phyloP scores from a whole-genome alignment of 805 yeast species.

The Deakozyma indianensis region DNA sequence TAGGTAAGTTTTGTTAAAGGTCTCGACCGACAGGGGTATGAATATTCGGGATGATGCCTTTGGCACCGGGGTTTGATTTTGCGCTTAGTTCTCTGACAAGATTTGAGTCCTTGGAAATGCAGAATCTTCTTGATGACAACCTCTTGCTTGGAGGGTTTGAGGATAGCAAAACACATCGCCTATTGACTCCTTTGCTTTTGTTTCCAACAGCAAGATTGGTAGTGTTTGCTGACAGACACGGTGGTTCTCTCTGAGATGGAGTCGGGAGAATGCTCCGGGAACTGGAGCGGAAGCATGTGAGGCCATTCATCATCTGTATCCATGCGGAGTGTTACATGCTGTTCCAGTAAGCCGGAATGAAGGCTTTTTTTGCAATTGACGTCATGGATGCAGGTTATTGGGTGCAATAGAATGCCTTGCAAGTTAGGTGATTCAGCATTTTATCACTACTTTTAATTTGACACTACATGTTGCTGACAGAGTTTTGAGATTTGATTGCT shows the following conservation, averaged over 20 bases:
- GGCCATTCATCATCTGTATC: too few species aligned
- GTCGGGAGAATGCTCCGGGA: not conserved
- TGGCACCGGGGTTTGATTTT: conserved; percentile 91
- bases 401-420: too few species aligned
- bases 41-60: conserved; percentile 75
- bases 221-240: conserved; percentile 78
- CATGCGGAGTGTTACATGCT: too few species aligned
- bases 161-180: conserved; percentile 84
- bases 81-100: conserved; percentile 76
- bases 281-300: too few species aligned
- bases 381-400: too few species aligned
- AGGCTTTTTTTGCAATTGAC: too few species aligned
- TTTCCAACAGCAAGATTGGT: conserved; percentile 70
- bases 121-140: conserved; percentile 92
- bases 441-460: too few species aligned
- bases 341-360: too few species aligned
- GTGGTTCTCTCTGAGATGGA: conserved; percentile 27
- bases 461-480: too few species aligned
- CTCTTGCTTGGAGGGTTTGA: conserved; percentile 69
- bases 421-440: too few species aligned
- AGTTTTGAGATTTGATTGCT: too few species aligned
- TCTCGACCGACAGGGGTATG: conserved; percentile 68
- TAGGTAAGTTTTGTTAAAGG: conserved; percentile 79
- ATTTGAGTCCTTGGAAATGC: conserved; percentile 81
- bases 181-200: conserved; percentile 94